phyloP scores from a whole-genome alignment of 2,329 filamentous ascomycete species.

The Phyllosticta capitalensis region DNA sequence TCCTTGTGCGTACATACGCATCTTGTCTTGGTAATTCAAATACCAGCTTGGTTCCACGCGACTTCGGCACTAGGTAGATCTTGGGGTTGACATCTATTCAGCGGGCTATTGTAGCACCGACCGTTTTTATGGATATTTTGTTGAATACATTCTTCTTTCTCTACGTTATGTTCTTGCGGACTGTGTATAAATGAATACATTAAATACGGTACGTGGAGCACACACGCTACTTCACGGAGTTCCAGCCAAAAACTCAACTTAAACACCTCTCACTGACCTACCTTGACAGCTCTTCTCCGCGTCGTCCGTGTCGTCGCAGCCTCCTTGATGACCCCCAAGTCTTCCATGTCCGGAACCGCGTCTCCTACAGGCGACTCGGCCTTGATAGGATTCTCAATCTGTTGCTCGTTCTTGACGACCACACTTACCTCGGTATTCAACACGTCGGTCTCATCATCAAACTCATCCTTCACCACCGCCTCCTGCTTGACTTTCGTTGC shows the following conservation, averaged over 20 bases:
- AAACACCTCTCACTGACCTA: neutral
- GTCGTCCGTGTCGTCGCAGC: neutral
- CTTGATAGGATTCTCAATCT: slow-evolving; percentile 19
- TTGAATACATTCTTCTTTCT: no score
- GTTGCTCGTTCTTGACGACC: slow-evolving; percentile 16
- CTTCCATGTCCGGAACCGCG: slow-evolving; percentile 14
- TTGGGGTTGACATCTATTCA: no score
- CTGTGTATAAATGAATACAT: no score
- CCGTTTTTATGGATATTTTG: no score
- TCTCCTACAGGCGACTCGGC: slow-evolving; percentile 12
- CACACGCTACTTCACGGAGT: no score
- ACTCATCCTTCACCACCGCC: slow-evolving; percentile 25
- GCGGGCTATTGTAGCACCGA: no score
- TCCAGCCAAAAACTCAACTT: neutral
- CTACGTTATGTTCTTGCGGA: no score
- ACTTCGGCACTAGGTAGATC: no score
- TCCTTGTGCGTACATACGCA: no score
- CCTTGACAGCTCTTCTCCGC: neutral
- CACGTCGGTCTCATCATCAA: slow-evolving; percentile 22
- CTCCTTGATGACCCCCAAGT: slow-evolving; percentile 9
- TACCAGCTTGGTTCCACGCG: no score
- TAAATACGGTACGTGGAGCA: no score
- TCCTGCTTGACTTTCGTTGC: slow-evolving; percentile 30
- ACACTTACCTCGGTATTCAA: slow-evolving; percentile 13
- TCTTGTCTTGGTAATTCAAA: no score